Base-by-base conservation (phyloP, 1,139 yeast genomes). In the Geotrichum citri-aurantii region DNA sequence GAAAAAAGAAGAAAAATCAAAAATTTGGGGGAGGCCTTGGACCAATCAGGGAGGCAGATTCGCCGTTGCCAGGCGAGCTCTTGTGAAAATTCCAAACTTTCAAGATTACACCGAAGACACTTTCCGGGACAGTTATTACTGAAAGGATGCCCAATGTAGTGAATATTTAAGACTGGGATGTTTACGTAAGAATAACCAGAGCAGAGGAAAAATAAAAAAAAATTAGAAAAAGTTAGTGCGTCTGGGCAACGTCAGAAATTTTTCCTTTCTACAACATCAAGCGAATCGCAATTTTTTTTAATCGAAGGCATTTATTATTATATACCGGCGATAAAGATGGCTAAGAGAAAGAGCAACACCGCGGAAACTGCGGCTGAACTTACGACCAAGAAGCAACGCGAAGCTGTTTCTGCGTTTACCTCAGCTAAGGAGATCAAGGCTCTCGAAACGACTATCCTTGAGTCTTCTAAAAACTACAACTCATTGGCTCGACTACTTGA, bases 401-500 rank as follows among this genome's bases (percentile, higher is more conserved):
- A 56, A 27, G 12, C 51, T 12, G 50, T 14, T 17, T 14, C 47
- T 11, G 52, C 42, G 12, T 24, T 48, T 33, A 47, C 50, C 42
- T 48, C 54, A 21, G 33, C 48, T 14, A 24, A 40, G 6, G 62
- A 57, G 23, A 50, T 59, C 24, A 37, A 42, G 21, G 29, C 47
- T 3, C 24, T 55, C 14, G 62, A 60, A 17, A 47, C 55, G 1
- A 53, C 57, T 26, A 72, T 82, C 44, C 62, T 68, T 6, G 71
- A 71, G 55, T 76, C 80, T 1, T 69, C 79, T 3, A 80, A 77
- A 63, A 64, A 80, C 61, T 83, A 81, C 69, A 86, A 86, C 67
- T 79, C 81, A 58, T 68, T 86, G 21, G 81, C 78, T 1, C 65
- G 68, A 5, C 70, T 86, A 40, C 64, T 83, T 23, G 73, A 73